Conservation (phyloP, 768 basidiomycete species). For the Leucogyrophana mollusca region DNA sequence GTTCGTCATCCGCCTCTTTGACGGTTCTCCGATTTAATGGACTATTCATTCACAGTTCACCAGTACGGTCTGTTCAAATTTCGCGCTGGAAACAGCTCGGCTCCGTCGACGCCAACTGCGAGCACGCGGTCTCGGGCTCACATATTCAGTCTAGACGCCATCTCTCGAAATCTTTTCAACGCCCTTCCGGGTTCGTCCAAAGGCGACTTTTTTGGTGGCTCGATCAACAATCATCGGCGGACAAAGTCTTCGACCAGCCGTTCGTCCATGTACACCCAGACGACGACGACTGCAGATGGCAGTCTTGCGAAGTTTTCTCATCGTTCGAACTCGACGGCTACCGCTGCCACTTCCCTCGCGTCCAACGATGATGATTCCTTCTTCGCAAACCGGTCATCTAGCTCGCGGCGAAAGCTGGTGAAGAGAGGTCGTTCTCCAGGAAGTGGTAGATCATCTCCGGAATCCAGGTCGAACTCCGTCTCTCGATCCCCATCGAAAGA, state of each 20-base stretch:
- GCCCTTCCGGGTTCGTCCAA: constrained; percentile 64
- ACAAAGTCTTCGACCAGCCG: constrained; percentile 70
- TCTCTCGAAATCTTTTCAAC: constrained; percentile 87
- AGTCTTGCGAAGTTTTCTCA: constrained; percentile 72
- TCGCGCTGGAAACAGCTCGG: constrained; percentile 69
- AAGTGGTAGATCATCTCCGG: constrained; percentile 31
- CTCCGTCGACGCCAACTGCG: constrained; percentile 84
- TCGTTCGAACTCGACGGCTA: constrained; percentile 64
- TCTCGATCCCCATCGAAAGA: constrained; percentile 48
- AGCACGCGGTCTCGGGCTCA: constrained; percentile 70
- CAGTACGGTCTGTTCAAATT: constrained; percentile 90
- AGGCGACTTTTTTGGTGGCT: constrained; percentile 75
- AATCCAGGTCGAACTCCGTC: constrained; percentile 32
- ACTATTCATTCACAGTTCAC: constrained; percentile 52
- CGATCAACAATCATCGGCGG: constrained; percentile 65
- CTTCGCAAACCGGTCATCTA: constrained; percentile 40
- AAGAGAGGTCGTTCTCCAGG: constrained; percentile 47
- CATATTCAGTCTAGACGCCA: constrained; percentile 88
- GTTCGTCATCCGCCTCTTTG: constrained; percentile 44
- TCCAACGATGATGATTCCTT: constrained; percentile 62
- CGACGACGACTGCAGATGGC: constrained; percentile 65
- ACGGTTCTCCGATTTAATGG: not conserved
- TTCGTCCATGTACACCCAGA: constrained; percentile 70
- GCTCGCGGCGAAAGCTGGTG: constrained; percentile 46
- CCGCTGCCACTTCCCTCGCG: constrained; percentile 60